phyloP scores from a whole-genome alignment of 148 eudicot species.

The Cornus florida region DNA sequence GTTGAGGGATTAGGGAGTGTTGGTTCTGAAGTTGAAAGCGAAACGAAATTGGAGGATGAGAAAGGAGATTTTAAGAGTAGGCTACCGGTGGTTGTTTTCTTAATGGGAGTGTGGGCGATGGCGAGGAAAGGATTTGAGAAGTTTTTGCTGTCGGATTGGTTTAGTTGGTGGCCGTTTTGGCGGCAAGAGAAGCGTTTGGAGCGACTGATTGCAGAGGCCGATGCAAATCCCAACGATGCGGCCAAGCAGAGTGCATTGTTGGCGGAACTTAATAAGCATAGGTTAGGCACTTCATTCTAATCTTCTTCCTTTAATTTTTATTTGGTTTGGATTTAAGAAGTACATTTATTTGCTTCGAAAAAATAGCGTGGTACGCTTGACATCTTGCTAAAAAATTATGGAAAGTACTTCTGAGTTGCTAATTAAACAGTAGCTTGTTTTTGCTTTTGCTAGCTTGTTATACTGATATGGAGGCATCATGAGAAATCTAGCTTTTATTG shows the following conservation, averaged over 20 bases:
- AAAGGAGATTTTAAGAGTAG: conserved; percentile 22
- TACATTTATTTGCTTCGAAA: neutral
- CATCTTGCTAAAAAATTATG: neutral
- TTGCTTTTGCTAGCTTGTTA: neutral
- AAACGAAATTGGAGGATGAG: conserved; percentile 13
- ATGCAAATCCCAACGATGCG: conserved; percentile 81
- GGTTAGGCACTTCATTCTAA: conserved; percentile 32
- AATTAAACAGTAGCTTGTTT: too few relatives aligned
- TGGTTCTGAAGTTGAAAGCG: conserved; percentile 18
- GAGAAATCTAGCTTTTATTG: neutral
- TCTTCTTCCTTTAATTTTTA: neutral
- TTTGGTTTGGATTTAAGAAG: neutral
- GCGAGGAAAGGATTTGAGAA: conserved; percentile 47
- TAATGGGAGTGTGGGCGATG: conserved; percentile 56
- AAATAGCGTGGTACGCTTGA: neutral
- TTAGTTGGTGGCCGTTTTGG: conserved; percentile 82
- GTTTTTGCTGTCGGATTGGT: conserved; percentile 56
- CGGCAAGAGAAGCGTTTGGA: conserved; percentile 64
- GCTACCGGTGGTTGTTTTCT: conserved; percentile 58
- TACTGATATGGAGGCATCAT: neutral
- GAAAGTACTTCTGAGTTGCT: neutral
- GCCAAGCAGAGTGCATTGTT: conserved; percentile 65
- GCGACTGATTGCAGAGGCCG: conserved; percentile 67
- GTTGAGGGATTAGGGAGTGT: neutral
- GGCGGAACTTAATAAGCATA: conserved; percentile 84